Conservation (phyloP, 345 rosid species). For the Populus deltoides region DNA sequence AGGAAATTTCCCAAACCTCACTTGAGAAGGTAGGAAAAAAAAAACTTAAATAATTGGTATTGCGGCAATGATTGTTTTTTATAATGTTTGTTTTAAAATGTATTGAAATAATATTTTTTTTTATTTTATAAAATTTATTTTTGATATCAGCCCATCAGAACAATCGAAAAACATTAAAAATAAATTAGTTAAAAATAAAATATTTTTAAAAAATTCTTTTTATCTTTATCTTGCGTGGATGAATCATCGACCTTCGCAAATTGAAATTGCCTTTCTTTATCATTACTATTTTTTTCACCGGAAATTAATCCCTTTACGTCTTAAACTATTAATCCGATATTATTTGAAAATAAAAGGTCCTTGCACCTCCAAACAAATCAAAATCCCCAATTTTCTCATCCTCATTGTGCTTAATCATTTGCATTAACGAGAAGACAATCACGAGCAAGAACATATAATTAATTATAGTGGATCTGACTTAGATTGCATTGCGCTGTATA, state of each 20-base stretch:
- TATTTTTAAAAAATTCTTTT: no score
- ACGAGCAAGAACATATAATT: neutral
- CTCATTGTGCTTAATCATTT: constrained; percentile 22
- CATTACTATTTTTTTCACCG: constrained; percentile 3
- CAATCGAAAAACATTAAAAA: no score
- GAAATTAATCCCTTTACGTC: constrained; percentile 7
- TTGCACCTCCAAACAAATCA: constrained; percentile 1
- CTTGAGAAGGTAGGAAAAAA: no score
- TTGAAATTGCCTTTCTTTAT: neutral
- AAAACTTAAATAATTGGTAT: no score
- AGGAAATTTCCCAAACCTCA: no score
- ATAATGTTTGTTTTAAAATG: no score
- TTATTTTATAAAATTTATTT: no score
- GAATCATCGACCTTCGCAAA: neutral
- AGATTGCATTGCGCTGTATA: neutral
- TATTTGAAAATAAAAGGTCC: neutral
- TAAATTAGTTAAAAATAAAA: no score
- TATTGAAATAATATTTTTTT: no score
- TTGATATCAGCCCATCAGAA: no score
- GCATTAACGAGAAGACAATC: constrained; percentile 15
- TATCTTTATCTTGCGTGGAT: no score
- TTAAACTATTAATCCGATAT: constrained; percentile 1
- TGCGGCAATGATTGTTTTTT: no score
- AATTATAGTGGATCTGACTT: neutral
- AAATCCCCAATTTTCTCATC: neutral